Percentiles rank a stretch among this genome's conserved stretches.
Conservation (phyloP, 2,329 filamentous ascomycete species). For the Stemphylium beticola region DNA sequence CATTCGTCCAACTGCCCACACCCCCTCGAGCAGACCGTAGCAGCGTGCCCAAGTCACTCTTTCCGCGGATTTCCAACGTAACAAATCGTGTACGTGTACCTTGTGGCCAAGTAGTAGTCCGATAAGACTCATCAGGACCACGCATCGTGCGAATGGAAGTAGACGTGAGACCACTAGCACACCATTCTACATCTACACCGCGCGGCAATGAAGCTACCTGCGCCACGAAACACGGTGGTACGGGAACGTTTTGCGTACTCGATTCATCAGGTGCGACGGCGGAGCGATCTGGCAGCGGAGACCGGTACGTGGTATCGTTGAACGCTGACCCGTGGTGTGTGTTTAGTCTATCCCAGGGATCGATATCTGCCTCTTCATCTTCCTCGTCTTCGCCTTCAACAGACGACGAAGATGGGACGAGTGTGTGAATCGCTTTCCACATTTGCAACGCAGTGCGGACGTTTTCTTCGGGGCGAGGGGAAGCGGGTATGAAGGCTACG, state of each 20-base stretch:
- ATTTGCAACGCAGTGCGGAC: constrained; percentile 50
- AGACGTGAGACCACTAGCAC: constrained; percentile 65
- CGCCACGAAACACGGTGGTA: constrained; percentile 73
- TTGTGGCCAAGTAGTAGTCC: not conserved
- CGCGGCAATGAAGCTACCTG: constrained; percentile 81
- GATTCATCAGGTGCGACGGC: not conserved
- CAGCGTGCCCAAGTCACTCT: constrained; percentile 6
- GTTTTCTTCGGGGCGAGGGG: constrained; percentile 10
- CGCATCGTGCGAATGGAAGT: not conserved
- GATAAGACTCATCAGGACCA: not conserved
- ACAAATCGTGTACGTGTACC: constrained; percentile 16
- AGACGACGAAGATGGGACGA: not conserved
- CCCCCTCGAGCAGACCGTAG: not conserved
- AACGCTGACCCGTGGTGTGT: constrained; percentile 57
- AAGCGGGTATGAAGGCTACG: constrained; percentile 59
- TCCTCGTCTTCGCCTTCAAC: constrained; percentile 53
- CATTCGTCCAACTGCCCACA: constrained; percentile 20
- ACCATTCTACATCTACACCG: constrained; percentile 81
- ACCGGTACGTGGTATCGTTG: constrained; percentile 33
- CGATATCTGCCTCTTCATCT: constrained; percentile 55
- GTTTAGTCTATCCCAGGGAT: constrained; percentile 71
- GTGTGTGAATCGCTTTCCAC: constrained; percentile 51
- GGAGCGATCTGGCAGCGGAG: constrained; percentile 52
- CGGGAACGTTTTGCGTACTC: not conserved
- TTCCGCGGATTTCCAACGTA: constrained; percentile 19